Evolutionary conservation across 805 yeast genomes (phyloP), one percentile per base, ranked within the genome.

Genomic region (Yarrowia sp.): DNA sequence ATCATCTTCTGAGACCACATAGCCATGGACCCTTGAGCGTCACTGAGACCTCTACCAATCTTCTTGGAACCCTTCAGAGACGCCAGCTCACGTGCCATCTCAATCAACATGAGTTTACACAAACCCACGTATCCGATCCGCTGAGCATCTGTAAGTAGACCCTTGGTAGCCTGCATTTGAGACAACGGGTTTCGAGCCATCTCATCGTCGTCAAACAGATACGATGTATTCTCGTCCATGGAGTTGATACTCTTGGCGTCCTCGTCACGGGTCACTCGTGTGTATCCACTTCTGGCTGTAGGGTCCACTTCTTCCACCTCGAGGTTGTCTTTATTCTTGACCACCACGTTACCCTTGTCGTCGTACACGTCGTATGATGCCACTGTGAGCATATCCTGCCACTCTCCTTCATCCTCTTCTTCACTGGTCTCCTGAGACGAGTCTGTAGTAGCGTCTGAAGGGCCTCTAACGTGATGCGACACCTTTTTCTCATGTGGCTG

Each of bases 71-170:
- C 58, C 18, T 86, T 73, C 22, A 71, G 67, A 60, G 79, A 77
- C 0, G 95, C 92, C 66, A 92, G 76, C n/a, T 85, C 86, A 0
- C 90, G 83, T 17, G 96, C 96, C 88, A 92, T 85, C 18, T 89
- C 89, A 28, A 88, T 89, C 62, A 87, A 82, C 6, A 88, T 81
- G 39, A 95, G 81, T 69, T 89, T 88, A 8, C 88, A 86, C 9
- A 93, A 80, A 0, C 97, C 98, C 7, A 89, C 89, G 72, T 95
- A 95, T 1, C 98, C 98, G 67, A 92, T 87, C 71, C 90, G 87
- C 74, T 95, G 97, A 14, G 88, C 80, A 15, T 91, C 98, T 8
- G 86, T 81, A 14, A 95, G 80, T 84, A 95, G 83, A 28, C 85
- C 83, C 73, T 87, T 90, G 5, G 98, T 95, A 1, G 93, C 83